Evolutionary conservation across 2,329 filamentous ascomycete species (phyloP).

Genomic region (Phialophora chinensis): DNA sequence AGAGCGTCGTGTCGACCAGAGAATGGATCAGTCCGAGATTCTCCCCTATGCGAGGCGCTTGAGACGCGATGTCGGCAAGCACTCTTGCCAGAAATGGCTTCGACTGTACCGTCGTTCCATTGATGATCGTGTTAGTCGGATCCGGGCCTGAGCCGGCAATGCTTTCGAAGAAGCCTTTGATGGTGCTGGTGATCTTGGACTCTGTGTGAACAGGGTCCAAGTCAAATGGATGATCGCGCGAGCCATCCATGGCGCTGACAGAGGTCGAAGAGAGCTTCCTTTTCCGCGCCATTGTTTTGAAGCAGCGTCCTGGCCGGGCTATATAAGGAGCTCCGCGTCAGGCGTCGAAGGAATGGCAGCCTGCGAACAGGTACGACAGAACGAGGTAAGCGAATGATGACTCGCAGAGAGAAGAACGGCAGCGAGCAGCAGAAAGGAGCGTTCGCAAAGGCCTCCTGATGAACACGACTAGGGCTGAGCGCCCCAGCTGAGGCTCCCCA

Average conservation of each 20-base stretch:
- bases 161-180: conserved; percentile 34
- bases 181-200: conserved; percentile 25
- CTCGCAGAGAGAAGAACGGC: conserved; percentile 12
- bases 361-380: conserved; percentile 1
- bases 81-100: conserved; percentile 31
- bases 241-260: conserved; percentile 30
- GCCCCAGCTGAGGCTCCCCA: conserved; percentile 32
- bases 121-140: conserved; percentile 40
- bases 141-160: conserved; percentile 34
- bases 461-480: conserved; percentile 30
- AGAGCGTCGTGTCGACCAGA: conserved; percentile 38
- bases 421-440: conserved; percentile 20
- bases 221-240: conserved; percentile 20
- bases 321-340: conserved; percentile 25
- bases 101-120: conserved; percentile 35
- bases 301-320: conserved; percentile 11
- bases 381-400: conserved; percentile 11
- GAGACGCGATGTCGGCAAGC: conserved; percentile 38
- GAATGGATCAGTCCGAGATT: conserved; percentile 38
- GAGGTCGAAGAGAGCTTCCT: conserved; percentile 33
- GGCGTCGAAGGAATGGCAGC: conserved; percentile 18
- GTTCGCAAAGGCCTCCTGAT: conserved; percentile 21
- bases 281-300: conserved; percentile 25
- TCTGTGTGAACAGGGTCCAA: conserved; percentile 14
- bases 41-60: conserved; percentile 36